Conservation (phyloP, 2,329 filamentous ascomycete genomes). For the Bipolaris zeicola region DNA sequence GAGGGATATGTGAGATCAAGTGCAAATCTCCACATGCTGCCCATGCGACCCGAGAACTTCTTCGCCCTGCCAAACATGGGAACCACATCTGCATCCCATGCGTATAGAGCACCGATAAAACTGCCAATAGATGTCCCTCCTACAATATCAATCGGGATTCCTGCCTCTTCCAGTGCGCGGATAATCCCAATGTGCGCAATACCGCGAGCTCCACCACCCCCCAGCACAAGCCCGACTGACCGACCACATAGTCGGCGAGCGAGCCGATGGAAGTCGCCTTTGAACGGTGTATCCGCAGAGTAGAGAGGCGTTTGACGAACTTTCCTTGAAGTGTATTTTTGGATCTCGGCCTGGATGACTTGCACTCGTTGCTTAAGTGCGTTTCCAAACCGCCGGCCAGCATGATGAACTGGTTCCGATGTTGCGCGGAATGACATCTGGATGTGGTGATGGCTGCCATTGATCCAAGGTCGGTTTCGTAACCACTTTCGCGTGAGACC, state of each 20-base stretch:
- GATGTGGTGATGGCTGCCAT: slow-evolving; percentile 95
- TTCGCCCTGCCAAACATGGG: slow-evolving; percentile 97
- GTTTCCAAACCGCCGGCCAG: slow-evolving; percentile 78
- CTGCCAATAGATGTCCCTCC: slow-evolving; percentile 96
- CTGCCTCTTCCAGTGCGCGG: slow-evolving; percentile 90
- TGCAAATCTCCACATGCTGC: slow-evolving; percentile 97
- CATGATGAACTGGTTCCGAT: slow-evolving; percentile 75
- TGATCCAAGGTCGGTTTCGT: slow-evolving; percentile 91
- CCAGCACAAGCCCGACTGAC: slow-evolving; percentile 90
- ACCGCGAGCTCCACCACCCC: slow-evolving; percentile 89
- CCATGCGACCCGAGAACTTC: slow-evolving; percentile 98
- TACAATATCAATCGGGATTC: slow-evolving; percentile 92
- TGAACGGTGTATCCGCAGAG: slow-evolving; percentile 88
- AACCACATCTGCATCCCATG: slow-evolving; percentile 93
- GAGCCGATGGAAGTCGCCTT: slow-evolving; percentile 94
- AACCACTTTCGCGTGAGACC: slow-evolving; percentile 90
- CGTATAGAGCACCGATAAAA: slow-evolving; percentile 94
- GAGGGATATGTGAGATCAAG: slow-evolving; percentile 95
- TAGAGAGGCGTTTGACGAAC: slow-evolving; percentile 89
- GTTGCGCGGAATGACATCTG: slow-evolving; percentile 89
- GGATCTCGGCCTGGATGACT: slow-evolving; percentile 93
- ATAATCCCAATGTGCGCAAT: slow-evolving; percentile 95
- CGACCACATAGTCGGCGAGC: slow-evolving; percentile 90
- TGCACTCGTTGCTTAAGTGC: slow-evolving; percentile 92
- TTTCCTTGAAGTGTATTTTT: slow-evolving; percentile 95